Evolutionary conservation across 306 rosid species (phyloP).

Genomic region (Cicer cuneatum): DNA sequence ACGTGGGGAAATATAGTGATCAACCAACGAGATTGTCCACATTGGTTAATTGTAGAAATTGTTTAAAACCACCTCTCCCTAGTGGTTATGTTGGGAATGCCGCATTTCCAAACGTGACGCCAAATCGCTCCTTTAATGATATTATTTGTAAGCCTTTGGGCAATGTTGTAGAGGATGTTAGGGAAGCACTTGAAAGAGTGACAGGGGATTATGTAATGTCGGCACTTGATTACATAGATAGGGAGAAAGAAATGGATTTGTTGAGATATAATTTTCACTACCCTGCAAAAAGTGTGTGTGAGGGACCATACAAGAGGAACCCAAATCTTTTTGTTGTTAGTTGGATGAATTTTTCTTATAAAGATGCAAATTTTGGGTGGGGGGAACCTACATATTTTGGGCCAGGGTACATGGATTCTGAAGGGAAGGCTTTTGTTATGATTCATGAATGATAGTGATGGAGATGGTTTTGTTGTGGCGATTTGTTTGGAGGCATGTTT

Average conservation of each 20-base stretch:
- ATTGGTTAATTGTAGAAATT: conserved; percentile 48
- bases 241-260: conserved; percentile 35
- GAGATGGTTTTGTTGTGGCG: conserved; percentile 39
- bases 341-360: conserved; percentile 52
- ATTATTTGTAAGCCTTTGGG: conserved; percentile 39
- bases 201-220: conserved; percentile 49
- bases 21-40: conserved; percentile 47
- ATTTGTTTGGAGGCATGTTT: conserved; percentile 41
- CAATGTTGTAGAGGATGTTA: conserved; percentile 33
- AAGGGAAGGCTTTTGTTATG: conserved; percentile 53
- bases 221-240: conserved; percentile 45
- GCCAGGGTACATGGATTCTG: conserved; percentile 50
- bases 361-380: conserved; percentile 49
- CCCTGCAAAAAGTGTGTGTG: background rate
- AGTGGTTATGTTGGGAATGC: conserved; percentile 45
- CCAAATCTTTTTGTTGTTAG: conserved; percentile 44
- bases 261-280: conserved; percentile 38
- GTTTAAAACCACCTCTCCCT: conserved; percentile 43
- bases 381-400: conserved; percentile 47
- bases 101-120: conserved; percentile 45
- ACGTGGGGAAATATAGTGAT: background rate
- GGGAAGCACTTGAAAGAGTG: conserved; percentile 40
- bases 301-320: conserved; percentile 20
- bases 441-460: conserved; percentile 21
- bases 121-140: conserved; percentile 44